Evolutionary conservation across 148 eudicot genomes (phyloP).

Genomic region (Suaeda aralocaspica): DNA sequence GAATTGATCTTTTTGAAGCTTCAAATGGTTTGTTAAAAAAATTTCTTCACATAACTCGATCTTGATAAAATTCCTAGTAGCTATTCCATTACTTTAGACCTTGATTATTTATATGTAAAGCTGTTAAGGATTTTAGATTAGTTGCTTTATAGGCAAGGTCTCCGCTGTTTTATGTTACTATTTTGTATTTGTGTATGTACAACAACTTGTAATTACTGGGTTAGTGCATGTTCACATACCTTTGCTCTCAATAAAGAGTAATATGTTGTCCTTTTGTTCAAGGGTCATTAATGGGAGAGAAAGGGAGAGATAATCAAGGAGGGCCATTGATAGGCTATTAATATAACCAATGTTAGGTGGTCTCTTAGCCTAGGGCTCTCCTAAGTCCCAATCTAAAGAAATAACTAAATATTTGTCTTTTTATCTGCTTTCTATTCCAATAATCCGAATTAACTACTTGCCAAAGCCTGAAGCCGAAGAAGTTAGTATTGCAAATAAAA

Average conservation of each 20-base stretch:
- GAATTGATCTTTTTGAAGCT: background rate
- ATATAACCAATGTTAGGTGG: too few species aligned
- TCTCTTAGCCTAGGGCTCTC: too few species aligned
- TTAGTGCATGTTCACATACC: too few species aligned
- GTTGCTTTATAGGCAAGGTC: background rate
- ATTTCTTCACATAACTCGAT: background rate
- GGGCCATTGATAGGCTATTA: too few species aligned
- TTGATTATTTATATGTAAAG: background rate
- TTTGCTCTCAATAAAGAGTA: too few species aligned
- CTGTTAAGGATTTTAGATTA: background rate
- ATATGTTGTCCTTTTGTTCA: too few species aligned
- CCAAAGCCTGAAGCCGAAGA: background rate
- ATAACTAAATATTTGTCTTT: too few species aligned
- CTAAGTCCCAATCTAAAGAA: too few species aligned
- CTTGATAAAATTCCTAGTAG: background rate
- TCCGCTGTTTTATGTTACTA: background rate
- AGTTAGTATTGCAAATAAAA: background rate
- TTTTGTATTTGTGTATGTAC: background rate
- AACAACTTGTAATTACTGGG: too few species aligned
- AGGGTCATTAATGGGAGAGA: too few species aligned
- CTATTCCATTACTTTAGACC: background rate
- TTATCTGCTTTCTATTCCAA: background rate
- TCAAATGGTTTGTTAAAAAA: background rate
- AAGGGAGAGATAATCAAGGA: too few species aligned
- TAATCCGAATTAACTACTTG: background rate